A percentile compares a stretch with the other conserved stretches of the same genome.
Conservation (phyloP, 139 green algal species). For the Chlorokybus atmophyticus region DNA sequence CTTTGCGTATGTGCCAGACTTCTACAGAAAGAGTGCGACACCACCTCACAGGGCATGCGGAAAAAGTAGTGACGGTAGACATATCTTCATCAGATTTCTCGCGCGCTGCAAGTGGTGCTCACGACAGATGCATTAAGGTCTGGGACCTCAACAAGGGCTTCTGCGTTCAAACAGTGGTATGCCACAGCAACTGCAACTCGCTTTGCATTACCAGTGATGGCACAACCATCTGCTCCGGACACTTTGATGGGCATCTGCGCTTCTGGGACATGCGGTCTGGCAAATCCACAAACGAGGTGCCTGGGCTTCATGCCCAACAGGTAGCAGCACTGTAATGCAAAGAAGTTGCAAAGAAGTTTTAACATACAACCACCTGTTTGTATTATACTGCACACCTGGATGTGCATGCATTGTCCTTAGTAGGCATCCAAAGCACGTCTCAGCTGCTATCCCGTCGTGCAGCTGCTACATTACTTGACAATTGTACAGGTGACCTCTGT, state of each 20-base stretch:
- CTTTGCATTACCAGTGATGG: slow-evolving; percentile 20
- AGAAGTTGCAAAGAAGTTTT: neutral
- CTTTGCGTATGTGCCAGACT: no score
- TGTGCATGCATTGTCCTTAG: neutral
- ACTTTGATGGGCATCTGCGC: slow-evolving; percentile 26
- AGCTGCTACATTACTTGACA: neutral
- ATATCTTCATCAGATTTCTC: neutral
- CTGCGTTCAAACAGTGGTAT: slow-evolving; percentile 24
- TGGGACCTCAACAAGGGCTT: slow-evolving; percentile 17
- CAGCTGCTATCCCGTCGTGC: neutral
- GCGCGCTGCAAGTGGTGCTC: neutral
- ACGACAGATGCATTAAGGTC: slow-evolving; percentile 7
- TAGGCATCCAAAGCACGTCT: neutral
- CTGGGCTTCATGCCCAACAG: slow-evolving; percentile 10
- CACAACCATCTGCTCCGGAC: slow-evolving; percentile 19
- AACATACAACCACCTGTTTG: neutral
- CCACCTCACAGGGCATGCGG: neutral
- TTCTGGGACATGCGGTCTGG: slow-evolving; percentile 27
- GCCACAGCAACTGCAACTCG: slow-evolving; percentile 29
- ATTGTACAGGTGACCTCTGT: neutral
- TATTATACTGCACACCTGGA: neutral
- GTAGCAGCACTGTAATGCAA: slow-evolving; percentile 9
- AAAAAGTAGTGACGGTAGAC: neutral
- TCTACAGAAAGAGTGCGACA: neutral
- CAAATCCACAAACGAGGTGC: slow-evolving; percentile 18